Percentiles rank a stretch among this genome's conserved stretches.
Conservation (phyloP, 306 rosid genomes). For the Quercus ilex region DNA sequence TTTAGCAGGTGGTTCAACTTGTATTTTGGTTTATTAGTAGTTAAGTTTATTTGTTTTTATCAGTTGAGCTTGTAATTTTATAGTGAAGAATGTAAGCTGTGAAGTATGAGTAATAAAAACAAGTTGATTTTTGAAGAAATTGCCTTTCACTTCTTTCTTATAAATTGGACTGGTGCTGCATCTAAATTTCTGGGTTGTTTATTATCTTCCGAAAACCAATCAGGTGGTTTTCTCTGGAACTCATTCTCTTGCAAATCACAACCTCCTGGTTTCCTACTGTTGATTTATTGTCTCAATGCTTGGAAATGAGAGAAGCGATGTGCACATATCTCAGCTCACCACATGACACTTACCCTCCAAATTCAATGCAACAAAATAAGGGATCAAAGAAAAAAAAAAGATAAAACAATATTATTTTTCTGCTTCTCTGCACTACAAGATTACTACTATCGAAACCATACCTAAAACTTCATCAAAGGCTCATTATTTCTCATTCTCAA, state of each 20-base stretch:
- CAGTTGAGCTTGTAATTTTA: no score
- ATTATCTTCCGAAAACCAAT: constrained; percentile 9
- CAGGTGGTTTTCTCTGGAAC: constrained; percentile 35
- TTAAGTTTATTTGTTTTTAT: no score
- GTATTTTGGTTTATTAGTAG: no score
- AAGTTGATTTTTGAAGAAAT: no score
- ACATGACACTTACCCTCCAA: constrained; percentile 58
- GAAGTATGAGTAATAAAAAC: no score
- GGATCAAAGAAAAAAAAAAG: background rate
- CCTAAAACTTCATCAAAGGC: background rate
- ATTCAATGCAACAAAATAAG: constrained; percentile 24
- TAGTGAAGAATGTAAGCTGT: no score
- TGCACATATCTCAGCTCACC: constrained; percentile 73
- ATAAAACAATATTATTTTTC: background rate
- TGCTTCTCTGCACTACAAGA: constrained; percentile 3
- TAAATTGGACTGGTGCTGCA: no score
- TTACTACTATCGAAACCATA: background rate
- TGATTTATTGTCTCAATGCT: constrained; percentile 25
- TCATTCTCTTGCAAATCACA: constrained; percentile 55
- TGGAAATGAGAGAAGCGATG: constrained; percentile 73
- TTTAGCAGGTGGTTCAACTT: no score
- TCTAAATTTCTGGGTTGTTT: no score
- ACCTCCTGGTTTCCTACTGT: constrained; percentile 20
- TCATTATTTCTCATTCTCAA: background rate
- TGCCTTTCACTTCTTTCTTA: no score